Conservation (phyloP, 2,329 filamentous ascomycete genomes). For the Ceratocystis destructans region DNA sequence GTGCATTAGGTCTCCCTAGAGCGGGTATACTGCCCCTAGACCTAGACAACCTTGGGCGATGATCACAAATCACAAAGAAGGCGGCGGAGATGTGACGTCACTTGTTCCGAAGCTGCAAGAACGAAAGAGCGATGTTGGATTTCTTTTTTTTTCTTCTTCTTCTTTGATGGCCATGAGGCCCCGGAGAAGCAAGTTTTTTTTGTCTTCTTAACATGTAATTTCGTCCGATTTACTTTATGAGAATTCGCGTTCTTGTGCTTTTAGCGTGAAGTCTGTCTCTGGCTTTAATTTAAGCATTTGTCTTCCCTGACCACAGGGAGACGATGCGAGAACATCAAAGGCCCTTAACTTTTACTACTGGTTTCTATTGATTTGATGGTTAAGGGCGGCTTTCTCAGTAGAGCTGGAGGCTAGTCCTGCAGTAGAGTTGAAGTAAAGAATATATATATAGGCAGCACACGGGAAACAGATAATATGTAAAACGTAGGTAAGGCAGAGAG, state of each 20-base stretch:
- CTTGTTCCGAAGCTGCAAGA: not conserved
- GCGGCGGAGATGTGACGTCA: too few species aligned
- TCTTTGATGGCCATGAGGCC: not conserved
- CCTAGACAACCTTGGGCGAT: not conserved
- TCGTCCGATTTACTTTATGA: too few species aligned
- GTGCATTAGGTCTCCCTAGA: not conserved
- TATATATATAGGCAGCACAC: not conserved
- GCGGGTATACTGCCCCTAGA: not conserved
- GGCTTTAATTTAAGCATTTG: too few species aligned
- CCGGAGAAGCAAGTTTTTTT: not conserved
- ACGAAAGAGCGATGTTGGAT: not conserved
- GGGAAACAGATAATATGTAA: too few species aligned
- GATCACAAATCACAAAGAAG: too few species aligned
- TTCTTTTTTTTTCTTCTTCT: not conserved
- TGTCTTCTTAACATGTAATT: not conserved
- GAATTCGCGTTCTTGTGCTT: too few species aligned
- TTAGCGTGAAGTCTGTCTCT: too few species aligned
- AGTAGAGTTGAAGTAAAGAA: not conserved
- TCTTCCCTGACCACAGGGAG: conserved; percentile 6
- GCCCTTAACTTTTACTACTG: not conserved
- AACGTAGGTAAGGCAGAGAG: not conserved
- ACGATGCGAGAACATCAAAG: not conserved
- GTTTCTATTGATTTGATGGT: not conserved
- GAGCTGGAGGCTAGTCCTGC: not conserved
- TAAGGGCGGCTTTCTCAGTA: not conserved